Percentiles rank a stretch among this genome's conserved stretches.
Evolutionary conservation across 352 stramenopile genomes (phyloP).

Genomic region (Globisporangium lucens): DNA sequence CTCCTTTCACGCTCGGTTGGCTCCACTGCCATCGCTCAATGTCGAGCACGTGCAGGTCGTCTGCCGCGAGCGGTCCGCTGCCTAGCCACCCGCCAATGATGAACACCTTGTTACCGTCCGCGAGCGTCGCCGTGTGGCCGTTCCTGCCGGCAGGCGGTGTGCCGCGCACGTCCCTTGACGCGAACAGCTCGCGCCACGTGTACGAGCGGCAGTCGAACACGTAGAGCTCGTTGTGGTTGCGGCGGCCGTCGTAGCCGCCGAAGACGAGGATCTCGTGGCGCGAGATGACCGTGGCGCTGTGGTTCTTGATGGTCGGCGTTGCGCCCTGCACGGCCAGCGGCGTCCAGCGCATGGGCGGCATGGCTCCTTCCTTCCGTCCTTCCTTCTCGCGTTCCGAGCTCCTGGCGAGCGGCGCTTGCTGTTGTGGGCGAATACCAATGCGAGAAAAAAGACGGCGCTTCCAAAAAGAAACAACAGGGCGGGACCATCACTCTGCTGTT

Average conservation of each 20-base stretch:
- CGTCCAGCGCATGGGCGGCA: constrained; percentile 64
- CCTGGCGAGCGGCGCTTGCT: neutral
- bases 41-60: constrained; percentile 92
- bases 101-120: constrained; percentile 81
- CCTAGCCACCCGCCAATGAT: constrained; percentile 95
- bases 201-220: constrained; percentile 81
- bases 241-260: constrained; percentile 93
- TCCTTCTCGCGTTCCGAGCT: neutral
- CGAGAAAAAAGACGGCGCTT: neutral
- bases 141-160: constrained; percentile 86
- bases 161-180: constrained; percentile 37
- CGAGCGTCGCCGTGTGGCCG: constrained; percentile 94
- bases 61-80: constrained; percentile 87
- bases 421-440: neutral
- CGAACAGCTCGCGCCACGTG: constrained; percentile 56
- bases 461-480: constrained; percentile 2
- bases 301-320: constrained; percentile 85
- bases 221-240: constrained; percentile 94
- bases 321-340: constrained; percentile 35
- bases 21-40: constrained; percentile 68
- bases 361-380: neutral
- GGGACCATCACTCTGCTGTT: neutral
- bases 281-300: constrained; percentile 71
- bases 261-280: constrained; percentile 78
- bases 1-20: constrained; percentile 39